Evolutionary conservation across 2,329 filamentous ascomycete genomes (phyloP).

Genomic region (Cercospora beticola): DNA sequence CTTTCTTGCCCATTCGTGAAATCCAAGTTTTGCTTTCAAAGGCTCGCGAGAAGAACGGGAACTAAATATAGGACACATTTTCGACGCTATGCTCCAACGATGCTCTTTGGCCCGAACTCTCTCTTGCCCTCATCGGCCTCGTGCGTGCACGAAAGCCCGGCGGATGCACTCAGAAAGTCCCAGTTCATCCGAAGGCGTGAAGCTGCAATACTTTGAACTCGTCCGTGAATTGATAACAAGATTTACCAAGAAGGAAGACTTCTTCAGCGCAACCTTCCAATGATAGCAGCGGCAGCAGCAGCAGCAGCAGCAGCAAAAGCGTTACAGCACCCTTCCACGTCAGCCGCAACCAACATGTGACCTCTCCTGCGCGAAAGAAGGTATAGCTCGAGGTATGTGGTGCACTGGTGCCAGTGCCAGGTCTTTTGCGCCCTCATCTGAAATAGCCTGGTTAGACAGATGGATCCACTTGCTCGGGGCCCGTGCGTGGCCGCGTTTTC

Average conservation of each 20-base stretch:
- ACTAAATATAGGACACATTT: neutral
- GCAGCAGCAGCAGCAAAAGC: neutral
- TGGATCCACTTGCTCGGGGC: neutral
- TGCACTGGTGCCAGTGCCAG: neutral
- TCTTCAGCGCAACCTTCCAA: neutral
- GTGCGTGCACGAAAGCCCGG: neutral
- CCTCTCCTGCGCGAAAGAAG: neutral
- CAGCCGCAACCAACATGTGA: neutral
- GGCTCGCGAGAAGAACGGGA: neutral
- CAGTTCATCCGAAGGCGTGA: neutral
- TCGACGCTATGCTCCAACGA: neutral
- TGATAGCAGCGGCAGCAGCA: neutral
- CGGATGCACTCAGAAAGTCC: neutral
- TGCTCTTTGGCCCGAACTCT: neutral
- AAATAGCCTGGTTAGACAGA: neutral
- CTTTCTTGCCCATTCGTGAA: neutral
- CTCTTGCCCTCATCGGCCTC: neutral
- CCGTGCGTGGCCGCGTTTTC: neutral
- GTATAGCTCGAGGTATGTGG: neutral
- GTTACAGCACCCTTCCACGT: neutral
- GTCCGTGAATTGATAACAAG: neutral
- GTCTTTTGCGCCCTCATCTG: constrained; percentile 10
- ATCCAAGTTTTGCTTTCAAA: neutral
- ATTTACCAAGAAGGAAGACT: neutral
- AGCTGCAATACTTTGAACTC: neutral